Evolutionary conservation across 345 rosid genomes (phyloP), one percentile per base, ranked within the genome.

Genomic region (Bruguiera gymnorhiza): DNA sequence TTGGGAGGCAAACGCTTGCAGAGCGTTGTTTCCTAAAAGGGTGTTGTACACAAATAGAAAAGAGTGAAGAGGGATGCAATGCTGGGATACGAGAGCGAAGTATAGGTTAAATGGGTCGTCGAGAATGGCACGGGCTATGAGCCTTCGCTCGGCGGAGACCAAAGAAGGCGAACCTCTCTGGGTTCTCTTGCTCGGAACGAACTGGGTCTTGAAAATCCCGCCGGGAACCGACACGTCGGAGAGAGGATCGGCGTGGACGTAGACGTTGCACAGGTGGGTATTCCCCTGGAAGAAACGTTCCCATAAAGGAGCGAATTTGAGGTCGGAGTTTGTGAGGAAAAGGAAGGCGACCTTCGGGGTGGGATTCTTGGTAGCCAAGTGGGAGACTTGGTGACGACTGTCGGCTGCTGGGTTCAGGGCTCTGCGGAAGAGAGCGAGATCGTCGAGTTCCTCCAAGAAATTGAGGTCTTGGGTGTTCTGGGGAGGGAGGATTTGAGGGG

Each of bases 301-400:
- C 98, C 97, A 93, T 0, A 90, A 46, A 31, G 93, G 98, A 3
- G 89, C 79, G 74, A 93, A 90, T 50, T 78, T 70, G 73, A 93
- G 93, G 78, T 89, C 83, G 50, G 97, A 87, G 86, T 90, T 90
- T 0, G 98, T 93, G 46, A 93, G 89, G 86, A 93, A 93, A 67
- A 93, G 96, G 72, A 93, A 93, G 11, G 98, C 98, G 74, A 93
- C 87, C 73, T 87, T 93, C 0, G 96, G 93, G 7, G 70, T 76
- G 23, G 93, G 84, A 48, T 74, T 69, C 0, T 60, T 65, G 70
- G 78, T 68, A 29, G 81, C 70, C 11, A 85, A 48, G 43, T 56
- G 88, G 43, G 88, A 77, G 64, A 78, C 67, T 30, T 80, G 77
- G 53, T 71, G 50, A 13, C 50, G 15, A 15, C 16, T 13, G 50